Base-by-base conservation (phyloP, 192 early-diverging fungal species). In the Coemansia sp. region DNA sequence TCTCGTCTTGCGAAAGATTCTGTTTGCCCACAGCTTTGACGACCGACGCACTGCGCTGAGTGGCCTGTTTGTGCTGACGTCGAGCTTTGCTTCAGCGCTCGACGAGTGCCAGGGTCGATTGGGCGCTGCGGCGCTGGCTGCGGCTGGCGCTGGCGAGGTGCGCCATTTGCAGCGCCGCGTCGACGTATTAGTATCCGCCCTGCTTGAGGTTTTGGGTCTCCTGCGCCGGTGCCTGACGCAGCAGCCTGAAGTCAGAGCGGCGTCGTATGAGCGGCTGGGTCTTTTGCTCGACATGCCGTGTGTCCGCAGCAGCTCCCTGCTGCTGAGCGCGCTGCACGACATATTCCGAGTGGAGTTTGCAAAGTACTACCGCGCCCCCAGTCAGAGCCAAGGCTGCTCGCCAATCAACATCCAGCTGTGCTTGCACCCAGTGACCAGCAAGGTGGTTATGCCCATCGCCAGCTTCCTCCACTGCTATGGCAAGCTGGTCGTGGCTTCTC, bases 171-270 rank as follows among this genome's bases (percentile, higher is more conserved):
- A 43, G 63, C 57, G 47, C 44, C 76, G 68, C 8, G 33, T 16
- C 8, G 72, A 77, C 24, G 60, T 43, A 20, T 44, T 66, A 24
- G 47, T 69, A 29, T 67, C 80, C 5, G 75, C 73, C 27, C 70
- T 69, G 68, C 74, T 72, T 43, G 74, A 76, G 27, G 42, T 70
- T 24, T 24, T 86, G 74, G 90, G 91, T 15, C 86, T 90, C 38
- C 47, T 93, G 42, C 85, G 91, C 4, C 86, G 90, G 24, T 91
- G 91, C 31, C 76, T 92, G 65, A 90, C 86, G 54, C 90, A 91
- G 73, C 92, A 92, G 67, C 67, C 81, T 4, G 86, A 91, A 42
- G 78, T 92, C 18, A 85, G 91, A 18, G 67, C 84, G 0, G 44
- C 74, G 15, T 65, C 88, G 5, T 93, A 93, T 55, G 67, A 87